These are phyloP conservation scores for Rhinocladiella similis DNA, from an alignment of 2,329 filamentous ascomycete species.

Conservation along the genomic window DNA sequence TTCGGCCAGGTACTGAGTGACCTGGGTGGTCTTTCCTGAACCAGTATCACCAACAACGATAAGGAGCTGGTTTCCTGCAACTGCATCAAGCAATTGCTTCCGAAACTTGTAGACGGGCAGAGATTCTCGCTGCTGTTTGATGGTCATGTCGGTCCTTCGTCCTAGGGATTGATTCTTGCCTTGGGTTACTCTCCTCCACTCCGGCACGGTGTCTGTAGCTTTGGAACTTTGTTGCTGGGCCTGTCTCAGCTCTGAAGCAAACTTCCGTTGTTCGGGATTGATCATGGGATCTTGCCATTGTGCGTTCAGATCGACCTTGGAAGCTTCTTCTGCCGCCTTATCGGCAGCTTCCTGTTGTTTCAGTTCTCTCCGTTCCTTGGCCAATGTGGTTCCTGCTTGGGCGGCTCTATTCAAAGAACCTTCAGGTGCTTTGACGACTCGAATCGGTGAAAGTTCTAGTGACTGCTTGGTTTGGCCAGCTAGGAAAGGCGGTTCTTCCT, in stretches of 20 bases:
- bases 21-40: constrained; percentile 94
- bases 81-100: constrained; percentile 81
- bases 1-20: constrained; percentile 94
- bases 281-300: constrained; percentile 99
- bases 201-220: constrained; percentile 70
- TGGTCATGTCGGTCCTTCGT: constrained; percentile 84
- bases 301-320: constrained; percentile 78
- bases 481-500: constrained; percentile 95
- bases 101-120: constrained; percentile 89
- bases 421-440: constrained; percentile 95
- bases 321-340: constrained; percentile 69
- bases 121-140: constrained; percentile 90
- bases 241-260: constrained; percentile 81
- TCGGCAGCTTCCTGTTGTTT: constrained; percentile 85
- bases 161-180: constrained; percentile 79
- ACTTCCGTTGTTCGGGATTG: constrained; percentile 77
- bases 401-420: constrained; percentile 97
- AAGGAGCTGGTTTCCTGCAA: constrained; percentile 82
- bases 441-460: constrained; percentile 88
- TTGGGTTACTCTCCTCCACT: constrained; percentile 86
- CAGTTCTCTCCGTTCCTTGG: constrained; percentile 86
- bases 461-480: constrained; percentile 96
- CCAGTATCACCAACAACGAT: constrained; percentile 98
- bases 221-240: constrained; percentile 58
- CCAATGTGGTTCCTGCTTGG: constrained; percentile 84